phyloP scores from a whole-genome alignment of 192 early-diverging fungal species.

The Geranomyces variabilis region DNA sequence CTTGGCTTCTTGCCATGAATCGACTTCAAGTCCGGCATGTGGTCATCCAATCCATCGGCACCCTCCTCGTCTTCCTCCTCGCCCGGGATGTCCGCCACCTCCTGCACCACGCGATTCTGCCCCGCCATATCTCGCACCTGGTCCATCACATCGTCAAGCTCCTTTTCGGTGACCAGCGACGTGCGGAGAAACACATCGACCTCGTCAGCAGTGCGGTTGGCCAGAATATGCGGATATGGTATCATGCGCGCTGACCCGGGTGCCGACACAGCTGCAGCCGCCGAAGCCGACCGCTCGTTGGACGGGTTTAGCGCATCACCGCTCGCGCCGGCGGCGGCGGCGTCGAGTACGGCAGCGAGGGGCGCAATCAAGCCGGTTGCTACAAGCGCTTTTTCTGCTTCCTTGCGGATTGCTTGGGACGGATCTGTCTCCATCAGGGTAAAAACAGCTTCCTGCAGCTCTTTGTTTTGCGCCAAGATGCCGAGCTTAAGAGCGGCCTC shows the following conservation, averaged over 20 bases:
- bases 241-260: constrained; percentile 10
- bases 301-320: neutral
- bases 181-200: constrained; percentile 44
- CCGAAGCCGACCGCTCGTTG: neutral
- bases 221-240: constrained; percentile 36
- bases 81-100: constrained; percentile 42
- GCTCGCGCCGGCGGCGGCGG: neutral
- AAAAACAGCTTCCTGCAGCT: constrained; percentile 43
- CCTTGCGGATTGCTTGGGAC: constrained; percentile 43
- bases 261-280: neutral
- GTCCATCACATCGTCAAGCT: constrained; percentile 49
- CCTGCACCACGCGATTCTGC: constrained; percentile 38
- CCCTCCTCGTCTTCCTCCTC: constrained; percentile 4
- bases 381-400: constrained; percentile 46
- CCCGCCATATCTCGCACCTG: constrained; percentile 48
- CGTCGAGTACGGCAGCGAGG: neutral
- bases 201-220: constrained; percentile 34
- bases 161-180: constrained; percentile 46
- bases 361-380: constrained; percentile 34
- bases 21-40: constrained; percentile 22
- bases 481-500: constrained; percentile 39
- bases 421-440: constrained; percentile 45
- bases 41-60: constrained; percentile 5
- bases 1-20: constrained; percentile 5
- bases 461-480: constrained; percentile 33